Conservation (phyloP, 768 basidiomycete species). For the Porphyrellus cyaneotinctus region DNA sequence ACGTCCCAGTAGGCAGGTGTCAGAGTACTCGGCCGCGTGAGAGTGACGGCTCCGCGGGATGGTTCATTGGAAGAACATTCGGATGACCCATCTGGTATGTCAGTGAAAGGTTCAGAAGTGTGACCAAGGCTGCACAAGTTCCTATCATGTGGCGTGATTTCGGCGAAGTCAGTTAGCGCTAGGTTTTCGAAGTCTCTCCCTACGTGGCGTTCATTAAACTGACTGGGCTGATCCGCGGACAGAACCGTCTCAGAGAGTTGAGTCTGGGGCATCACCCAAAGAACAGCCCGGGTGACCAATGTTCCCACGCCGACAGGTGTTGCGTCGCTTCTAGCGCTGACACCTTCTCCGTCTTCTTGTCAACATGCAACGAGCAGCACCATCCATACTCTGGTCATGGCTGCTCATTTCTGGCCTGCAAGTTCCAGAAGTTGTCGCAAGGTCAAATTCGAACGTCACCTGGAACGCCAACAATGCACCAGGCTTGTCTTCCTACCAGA, state of each 20-base stretch:
- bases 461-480: slow-evolving; percentile 12
- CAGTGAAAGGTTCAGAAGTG: not conserved
- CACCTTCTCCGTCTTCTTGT: not conserved
- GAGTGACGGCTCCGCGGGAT: slow-evolving; percentile 6
- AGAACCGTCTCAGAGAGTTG: too few species aligned
- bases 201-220: too few species aligned
- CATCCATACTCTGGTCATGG: slow-evolving; percentile 12
- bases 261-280: too few species aligned
- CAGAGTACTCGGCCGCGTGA: not conserved
- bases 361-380: slow-evolving; percentile 25
- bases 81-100: not conserved
- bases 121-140: not conserved
- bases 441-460: slow-evolving; percentile 11
- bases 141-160: not conserved
- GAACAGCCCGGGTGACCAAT: too few species aligned
- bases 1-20: not conserved
- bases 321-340: not conserved
- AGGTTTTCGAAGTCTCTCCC: too few species aligned
- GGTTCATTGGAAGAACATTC: not conserved
- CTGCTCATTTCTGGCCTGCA: slow-evolving; percentile 12
- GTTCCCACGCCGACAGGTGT: slow-evolving; percentile 12
- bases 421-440: not conserved
- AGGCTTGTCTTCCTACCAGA: slow-evolving; percentile 22
- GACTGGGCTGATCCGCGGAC: too few species aligned
- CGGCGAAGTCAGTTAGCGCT: too few species aligned